A percentile compares a stretch with the other conserved stretches of the same genome.
Evolutionary conservation across 2,329 filamentous ascomycete genomes (phyloP).

Genomic region (Diaporthe sp.): DNA sequence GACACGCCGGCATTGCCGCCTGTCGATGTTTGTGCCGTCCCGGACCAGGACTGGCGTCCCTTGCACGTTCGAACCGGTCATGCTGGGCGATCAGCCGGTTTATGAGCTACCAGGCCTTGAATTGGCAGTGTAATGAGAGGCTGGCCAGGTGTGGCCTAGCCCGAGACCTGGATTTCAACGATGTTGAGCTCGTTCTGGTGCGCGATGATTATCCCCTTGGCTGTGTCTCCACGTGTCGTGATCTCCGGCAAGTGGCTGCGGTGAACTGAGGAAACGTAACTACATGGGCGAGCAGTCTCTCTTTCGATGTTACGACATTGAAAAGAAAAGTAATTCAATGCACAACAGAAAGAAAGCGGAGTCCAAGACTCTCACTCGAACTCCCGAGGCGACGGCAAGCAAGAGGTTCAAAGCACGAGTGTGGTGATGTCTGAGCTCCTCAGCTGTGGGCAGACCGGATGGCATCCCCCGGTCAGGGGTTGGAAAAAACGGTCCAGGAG

Average conservation of each 20-base stretch:
- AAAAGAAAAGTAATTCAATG: neutral
- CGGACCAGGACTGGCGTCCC: slow-evolving; percentile 34
- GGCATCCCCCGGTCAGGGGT: slow-evolving; percentile 20
- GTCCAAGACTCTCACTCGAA: neutral
- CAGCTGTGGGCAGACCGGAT: neutral
- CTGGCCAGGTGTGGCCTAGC: neutral
- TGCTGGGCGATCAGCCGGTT: neutral
- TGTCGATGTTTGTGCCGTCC: slow-evolving; percentile 71
- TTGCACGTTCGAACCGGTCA: slow-evolving; percentile 21
- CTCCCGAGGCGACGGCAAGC: neutral
- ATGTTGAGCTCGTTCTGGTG: neutral
- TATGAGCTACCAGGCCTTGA: fast-evolving
- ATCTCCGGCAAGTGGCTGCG: neutral
- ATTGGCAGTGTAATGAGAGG: neutral
- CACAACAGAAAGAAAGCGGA: neutral
- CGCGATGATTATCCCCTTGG: neutral
- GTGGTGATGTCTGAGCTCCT: slow-evolving; percentile 13
- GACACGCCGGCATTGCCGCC: slow-evolving; percentile 72
- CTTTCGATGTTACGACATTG: neutral
- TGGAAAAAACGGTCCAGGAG: neutral
- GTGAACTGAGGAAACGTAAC: neutral
- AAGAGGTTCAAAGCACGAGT: neutral
- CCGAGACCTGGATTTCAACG: neutral
- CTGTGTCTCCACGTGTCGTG: neutral
- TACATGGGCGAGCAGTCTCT: neutral